phyloP scores from a whole-genome alignment of 1,284 basidiomycete genomes.

The Apiotrichum siamense region DNA sequence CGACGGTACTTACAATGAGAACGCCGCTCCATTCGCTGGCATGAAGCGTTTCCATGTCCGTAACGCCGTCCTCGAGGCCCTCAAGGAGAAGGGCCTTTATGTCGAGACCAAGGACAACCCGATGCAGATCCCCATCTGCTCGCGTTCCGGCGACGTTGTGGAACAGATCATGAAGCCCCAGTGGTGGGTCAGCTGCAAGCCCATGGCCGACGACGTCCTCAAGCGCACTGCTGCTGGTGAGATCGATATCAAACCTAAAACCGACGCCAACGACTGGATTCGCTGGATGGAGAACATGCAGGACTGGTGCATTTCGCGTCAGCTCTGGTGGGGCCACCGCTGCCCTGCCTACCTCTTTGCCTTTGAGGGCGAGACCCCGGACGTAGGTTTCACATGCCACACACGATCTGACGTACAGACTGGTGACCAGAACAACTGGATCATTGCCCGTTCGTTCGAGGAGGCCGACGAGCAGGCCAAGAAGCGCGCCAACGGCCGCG shows the following conservation, averaged over 20 bases:
- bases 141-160: conserved; percentile 89
- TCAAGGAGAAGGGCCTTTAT: conserved; percentile 82
- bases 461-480: conserved; percentile 76
- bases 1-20: conserved; percentile 91
- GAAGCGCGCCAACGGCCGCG: conserved; percentile 62
- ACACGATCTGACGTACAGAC: conserved; percentile 9
- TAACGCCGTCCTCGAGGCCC: conserved; percentile 71
- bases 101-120: conserved; percentile 92
- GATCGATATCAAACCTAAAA: conserved; percentile 72
- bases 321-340: conserved; percentile 99
- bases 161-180: conserved; percentile 96
- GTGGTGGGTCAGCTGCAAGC: conserved; percentile 97
- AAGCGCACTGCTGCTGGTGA: conserved; percentile 86
- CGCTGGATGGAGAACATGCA: conserved; percentile 94
- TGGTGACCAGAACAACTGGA: conserved; percentile 76
- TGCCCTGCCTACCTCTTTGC: conserved; percentile 91
- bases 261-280: conserved; percentile 91
- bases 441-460: conserved; percentile 74
- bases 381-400: conserved; percentile 48
- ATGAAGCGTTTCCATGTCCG: conserved; percentile 96
- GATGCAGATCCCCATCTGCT: conserved; percentile 91
- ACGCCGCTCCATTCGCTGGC: conserved; percentile 80
- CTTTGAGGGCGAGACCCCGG: conserved; percentile 61
- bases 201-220: conserved; percentile 83
- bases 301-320: conserved; percentile 99